Conservation (phyloP, 306 rosid genomes). For the Acacia crassicarpa region DNA sequence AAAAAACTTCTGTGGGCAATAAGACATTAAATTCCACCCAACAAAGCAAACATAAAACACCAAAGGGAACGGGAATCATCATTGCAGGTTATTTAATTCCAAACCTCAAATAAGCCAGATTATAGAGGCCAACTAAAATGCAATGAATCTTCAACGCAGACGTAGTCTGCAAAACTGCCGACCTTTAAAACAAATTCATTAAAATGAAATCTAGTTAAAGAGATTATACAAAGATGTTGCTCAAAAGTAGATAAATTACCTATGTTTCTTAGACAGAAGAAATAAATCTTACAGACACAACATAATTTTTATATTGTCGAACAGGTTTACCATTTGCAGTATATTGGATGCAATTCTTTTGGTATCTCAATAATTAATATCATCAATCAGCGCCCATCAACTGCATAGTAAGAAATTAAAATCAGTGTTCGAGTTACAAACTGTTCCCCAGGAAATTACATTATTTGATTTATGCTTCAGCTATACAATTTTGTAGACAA, state of each 20-base stretch:
- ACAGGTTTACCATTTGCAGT: neutral
- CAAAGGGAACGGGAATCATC: neutral
- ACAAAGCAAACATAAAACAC: neutral
- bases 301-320: constrained; percentile 10
- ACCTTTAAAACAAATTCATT: constrained; percentile 30
- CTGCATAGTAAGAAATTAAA: constrained; percentile 52
- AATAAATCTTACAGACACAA: neutral
- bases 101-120: constrained; percentile 9
- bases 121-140: neutral
- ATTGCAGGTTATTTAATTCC: constrained; percentile 11
- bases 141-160: neutral
- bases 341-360: constrained; percentile 14
- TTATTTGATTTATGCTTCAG: neutral
- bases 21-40: neutral
- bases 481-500: neutral
- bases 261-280: neutral
- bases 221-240: constrained; percentile 22
- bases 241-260: constrained; percentile 3
- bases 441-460: neutral
- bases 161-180: constrained; percentile 24
- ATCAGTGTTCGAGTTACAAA: constrained; percentile 1
- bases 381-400: constrained; percentile 70
- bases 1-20: neutral
- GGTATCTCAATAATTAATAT: constrained; percentile 6
- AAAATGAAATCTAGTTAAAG: constrained; percentile 12